Conservation (phyloP, 352 stramenopile genomes). For the Phytophthora aleatoria region DNA sequence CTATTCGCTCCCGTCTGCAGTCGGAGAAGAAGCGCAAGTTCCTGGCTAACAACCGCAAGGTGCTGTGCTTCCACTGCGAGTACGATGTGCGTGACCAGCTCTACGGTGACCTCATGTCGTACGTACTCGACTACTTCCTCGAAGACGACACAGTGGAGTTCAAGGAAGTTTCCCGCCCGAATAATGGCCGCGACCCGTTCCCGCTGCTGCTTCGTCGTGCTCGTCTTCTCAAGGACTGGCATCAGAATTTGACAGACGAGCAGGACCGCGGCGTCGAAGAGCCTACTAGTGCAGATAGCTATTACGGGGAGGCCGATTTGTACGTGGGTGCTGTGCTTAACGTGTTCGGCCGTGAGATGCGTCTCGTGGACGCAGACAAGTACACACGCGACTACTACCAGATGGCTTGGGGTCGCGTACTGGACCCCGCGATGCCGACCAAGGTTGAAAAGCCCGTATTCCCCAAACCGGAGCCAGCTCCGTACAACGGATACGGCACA, state of each 20-base stretch:
- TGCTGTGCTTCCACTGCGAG: conserved; percentile 85
- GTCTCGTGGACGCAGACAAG: conserved; percentile 75
- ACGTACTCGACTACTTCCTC: conserved; percentile 87
- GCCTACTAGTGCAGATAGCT: conserved; percentile 58
- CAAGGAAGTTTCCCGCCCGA: conserved; percentile 78
- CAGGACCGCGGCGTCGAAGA: conserved; percentile 82
- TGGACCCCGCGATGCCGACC: conserved; percentile 50
- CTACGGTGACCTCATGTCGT: conserved; percentile 82
- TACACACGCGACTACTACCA: conserved; percentile 81
- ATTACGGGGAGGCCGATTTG: conserved; percentile 78
- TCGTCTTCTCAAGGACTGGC: conserved; percentile 73
- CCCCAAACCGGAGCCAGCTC: conserved; percentile 55
- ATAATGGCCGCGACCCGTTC: conserved; percentile 85
- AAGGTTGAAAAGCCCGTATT: conserved; percentile 55
- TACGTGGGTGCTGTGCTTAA: conserved; percentile 67
- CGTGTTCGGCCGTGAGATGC: conserved; percentile 72
- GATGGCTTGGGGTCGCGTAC: conserved; percentile 62
- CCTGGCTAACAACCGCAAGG: conserved; percentile 85
- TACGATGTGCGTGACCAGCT: conserved; percentile 85
- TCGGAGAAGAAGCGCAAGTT: conserved; percentile 88
- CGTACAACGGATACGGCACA: conserved; percentile 79
- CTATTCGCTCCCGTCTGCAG: conserved; percentile 62
- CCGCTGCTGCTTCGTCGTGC: conserved; percentile 69
- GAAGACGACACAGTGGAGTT: conserved; percentile 91
- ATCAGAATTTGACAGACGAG: conserved; percentile 65